Percentiles rank a stretch among this genome's conserved stretches.
These are phyloP conservation scores for Fusarium anthophilum DNA, from an alignment of 2,329 filamentous ascomycete species.

Conservation along the genomic window DNA sequence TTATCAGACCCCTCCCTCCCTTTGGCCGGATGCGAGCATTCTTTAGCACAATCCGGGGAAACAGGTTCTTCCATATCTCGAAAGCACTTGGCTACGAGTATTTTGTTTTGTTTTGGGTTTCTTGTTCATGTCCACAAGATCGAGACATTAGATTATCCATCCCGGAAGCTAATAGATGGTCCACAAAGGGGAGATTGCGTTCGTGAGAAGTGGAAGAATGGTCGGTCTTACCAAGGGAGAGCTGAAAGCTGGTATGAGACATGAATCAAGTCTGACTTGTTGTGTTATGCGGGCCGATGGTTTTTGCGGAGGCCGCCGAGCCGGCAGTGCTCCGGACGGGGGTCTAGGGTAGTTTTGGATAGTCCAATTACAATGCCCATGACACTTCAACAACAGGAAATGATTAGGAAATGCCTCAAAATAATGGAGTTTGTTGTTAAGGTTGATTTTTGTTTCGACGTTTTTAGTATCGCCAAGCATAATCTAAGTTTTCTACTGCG, in stretches of 20 bases:
- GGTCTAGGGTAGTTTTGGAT: background rate
- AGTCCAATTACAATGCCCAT: background rate
- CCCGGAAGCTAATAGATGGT: background rate
- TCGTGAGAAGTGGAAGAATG: background rate
- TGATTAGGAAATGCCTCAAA: background rate
- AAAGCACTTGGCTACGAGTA: background rate
- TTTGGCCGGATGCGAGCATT: constrained; percentile 7
- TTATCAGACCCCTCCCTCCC: constrained; percentile 1
- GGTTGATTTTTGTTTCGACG: too few relatives aligned
- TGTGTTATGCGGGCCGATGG: constrained; percentile 14
- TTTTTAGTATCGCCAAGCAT: background rate
- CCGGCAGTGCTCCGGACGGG: background rate
- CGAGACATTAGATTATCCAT: constrained; percentile 1
- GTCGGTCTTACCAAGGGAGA: constrained; percentile 25
- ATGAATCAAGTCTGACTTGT: background rate
- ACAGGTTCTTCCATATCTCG: background rate
- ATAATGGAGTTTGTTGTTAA: background rate
- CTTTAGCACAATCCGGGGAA: constrained; percentile 12
- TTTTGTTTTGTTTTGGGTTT: background rate
- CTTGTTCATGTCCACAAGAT: background rate
- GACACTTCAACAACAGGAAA: background rate
- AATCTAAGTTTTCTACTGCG: background rate
- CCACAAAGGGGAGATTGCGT: constrained; percentile 12
- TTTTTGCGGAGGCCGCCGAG: constrained; percentile 9
- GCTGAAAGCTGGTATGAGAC: constrained; percentile 29